phyloP scores from a whole-genome alignment of 2,329 filamentous ascomycete species.

The Aspergillus chevalieri region DNA sequence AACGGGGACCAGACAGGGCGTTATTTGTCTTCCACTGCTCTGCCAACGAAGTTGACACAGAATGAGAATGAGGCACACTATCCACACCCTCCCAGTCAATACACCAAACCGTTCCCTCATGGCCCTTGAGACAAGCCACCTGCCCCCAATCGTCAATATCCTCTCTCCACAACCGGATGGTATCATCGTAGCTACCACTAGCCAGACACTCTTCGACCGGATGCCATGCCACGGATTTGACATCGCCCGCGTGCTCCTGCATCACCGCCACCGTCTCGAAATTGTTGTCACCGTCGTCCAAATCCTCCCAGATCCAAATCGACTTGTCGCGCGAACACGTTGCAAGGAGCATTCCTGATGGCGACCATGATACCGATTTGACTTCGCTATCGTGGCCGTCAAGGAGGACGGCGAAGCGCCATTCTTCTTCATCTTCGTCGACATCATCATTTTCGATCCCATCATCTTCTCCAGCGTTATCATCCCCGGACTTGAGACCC shows the following conservation, averaged over 20 bases:
- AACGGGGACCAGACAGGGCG: constrained; percentile 44
- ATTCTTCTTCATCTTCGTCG: constrained; percentile 67
- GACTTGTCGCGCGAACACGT: constrained; percentile 90
- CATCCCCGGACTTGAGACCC: constrained; percentile 22
- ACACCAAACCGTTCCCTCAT: constrained; percentile 84
- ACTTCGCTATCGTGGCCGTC: constrained; percentile 96
- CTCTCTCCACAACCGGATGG: constrained; percentile 80
- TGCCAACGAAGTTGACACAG: constrained; percentile 4
- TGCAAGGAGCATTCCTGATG: constrained; percentile 70
- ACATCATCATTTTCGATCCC: constrained; percentile 39
- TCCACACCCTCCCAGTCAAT: constrained; percentile 58
- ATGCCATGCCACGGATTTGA: constrained; percentile 92
- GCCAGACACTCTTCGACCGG: constrained; percentile 74
- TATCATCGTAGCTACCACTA: constrained; percentile 91
- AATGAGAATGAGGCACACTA: constrained; percentile 17
- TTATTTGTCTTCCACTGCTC: constrained; percentile 25
- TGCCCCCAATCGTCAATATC: constrained; percentile 93
- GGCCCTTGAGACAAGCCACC: constrained; percentile 72
- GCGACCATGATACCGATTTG: constrained; percentile 64
- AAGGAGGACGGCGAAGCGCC: constrained; percentile 85
- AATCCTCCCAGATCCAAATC: constrained; percentile 98
- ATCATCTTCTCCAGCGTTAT: constrained; percentile 10
- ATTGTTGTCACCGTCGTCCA: constrained; percentile 78
- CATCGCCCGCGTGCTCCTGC: constrained; percentile 89
- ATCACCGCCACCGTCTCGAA: constrained; percentile 95